Evolutionary conservation across 768 basidiomycete species (phyloP).

Genomic region (Suillus subalutaceus): DNA sequence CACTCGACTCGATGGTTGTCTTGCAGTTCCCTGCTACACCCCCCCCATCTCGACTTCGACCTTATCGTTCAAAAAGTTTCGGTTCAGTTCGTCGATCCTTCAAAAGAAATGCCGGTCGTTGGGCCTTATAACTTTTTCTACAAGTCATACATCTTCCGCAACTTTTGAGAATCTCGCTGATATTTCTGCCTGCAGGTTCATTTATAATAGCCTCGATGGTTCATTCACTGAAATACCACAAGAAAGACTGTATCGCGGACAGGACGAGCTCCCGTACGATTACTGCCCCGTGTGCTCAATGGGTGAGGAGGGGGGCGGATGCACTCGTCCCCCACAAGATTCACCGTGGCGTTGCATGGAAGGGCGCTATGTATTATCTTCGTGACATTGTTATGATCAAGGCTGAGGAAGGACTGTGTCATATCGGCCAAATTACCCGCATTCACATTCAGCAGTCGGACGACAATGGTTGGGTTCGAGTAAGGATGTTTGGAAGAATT

Average conservation of each 20-base stretch:
- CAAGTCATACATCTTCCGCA: conserved; percentile 42
- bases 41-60: conserved; percentile 39
- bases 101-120: conserved; percentile 27
- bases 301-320: conserved; percentile 34
- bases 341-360: conserved; percentile 47
- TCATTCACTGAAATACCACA: conserved; percentile 48
- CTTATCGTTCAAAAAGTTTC: conserved; percentile 51
- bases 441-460: conserved; percentile 29
- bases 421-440: conserved; percentile 54
- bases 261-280: conserved; percentile 39
- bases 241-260: conserved; percentile 19
- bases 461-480: conserved; percentile 28
- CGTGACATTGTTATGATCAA: conserved; percentile 64
- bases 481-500: conserved; percentile 55
- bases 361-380: conserved; percentile 54
- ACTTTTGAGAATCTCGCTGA: conserved; percentile 3
- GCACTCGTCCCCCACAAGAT: conserved; percentile 32
- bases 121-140: conserved; percentile 54
- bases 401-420: conserved; percentile 49
- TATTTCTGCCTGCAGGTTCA: conserved; percentile 40
- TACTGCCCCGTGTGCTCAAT: conserved; percentile 57
- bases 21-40: too few species aligned
- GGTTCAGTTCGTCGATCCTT: conserved; percentile 39
- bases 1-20: too few species aligned
- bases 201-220: conserved; percentile 49